phyloP scores from a whole-genome alignment of 768 basidiomycete genomes.

The Leucogyrophana mollusca region DNA sequence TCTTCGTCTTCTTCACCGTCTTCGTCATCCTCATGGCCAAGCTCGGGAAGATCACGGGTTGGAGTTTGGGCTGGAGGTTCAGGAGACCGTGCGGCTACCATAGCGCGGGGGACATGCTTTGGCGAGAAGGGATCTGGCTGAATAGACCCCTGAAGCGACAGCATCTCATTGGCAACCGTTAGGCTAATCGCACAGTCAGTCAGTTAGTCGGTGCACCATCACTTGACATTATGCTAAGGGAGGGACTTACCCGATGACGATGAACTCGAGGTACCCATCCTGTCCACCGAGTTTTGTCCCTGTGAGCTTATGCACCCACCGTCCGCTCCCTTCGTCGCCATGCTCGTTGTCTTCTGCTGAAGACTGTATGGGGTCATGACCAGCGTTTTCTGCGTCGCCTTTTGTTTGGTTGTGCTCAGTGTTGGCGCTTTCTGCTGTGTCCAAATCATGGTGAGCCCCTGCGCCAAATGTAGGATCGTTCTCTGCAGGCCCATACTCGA shows the following conservation, averaged over 20 bases:
- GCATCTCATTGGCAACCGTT: conserved; percentile 90
- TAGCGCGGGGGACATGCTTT: conserved; percentile 42
- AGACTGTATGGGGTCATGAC: not conserved
- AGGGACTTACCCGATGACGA: conserved; percentile 76
- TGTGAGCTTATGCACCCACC: conserved; percentile 77
- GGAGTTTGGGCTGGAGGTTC: conserved; percentile 17
- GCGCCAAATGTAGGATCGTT: conserved; percentile 73
- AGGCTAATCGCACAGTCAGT: conserved; percentile 61
- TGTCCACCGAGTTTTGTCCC: conserved; percentile 67
- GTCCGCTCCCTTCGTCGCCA: conserved; percentile 50
- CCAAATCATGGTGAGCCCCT: conserved; percentile 24
- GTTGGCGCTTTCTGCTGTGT: conserved; percentile 16
- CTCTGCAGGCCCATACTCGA: conserved; percentile 82
- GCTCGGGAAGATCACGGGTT: conserved; percentile 10
- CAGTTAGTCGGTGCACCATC: conserved; percentile 7
- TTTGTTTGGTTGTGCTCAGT: conserved; percentile 12
- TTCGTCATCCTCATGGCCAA: conserved; percentile 17
- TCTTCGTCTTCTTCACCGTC: conserved; percentile 4
- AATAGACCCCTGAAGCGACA: conserved; percentile 84
- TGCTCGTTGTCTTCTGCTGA: conserved; percentile 26
- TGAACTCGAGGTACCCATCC: conserved; percentile 73
- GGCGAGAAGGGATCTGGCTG: conserved; percentile 74
- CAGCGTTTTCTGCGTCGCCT: conserved; percentile 11
- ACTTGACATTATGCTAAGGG: not conserved
- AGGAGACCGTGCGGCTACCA: conserved; percentile 15